Percentiles rank a stretch among this genome's conserved stretches.
These are phyloP conservation scores for Mucor velutinosus DNA, from an alignment of 371 early-diverging fungal genomes.

Conservation along the genomic window DNA sequence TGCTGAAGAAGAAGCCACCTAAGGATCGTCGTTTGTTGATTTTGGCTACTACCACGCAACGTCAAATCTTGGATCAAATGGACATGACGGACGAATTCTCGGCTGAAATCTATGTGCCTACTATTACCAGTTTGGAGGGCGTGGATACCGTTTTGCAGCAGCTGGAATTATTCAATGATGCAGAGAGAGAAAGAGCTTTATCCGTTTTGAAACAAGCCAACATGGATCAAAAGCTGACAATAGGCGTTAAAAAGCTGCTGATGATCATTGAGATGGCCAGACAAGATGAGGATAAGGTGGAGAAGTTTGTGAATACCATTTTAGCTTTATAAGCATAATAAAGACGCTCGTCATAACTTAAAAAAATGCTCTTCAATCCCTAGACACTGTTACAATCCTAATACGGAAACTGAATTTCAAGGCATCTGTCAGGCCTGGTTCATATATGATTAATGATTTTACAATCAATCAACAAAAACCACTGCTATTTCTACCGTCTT, in stretches of 20 bases:
- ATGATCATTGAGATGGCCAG: constrained; percentile 89
- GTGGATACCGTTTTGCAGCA: constrained; percentile 76
- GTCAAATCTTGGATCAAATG: constrained; percentile 84
- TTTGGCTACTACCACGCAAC: constrained; percentile 76
- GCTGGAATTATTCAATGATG: constrained; percentile 63
- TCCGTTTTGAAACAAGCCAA: constrained; percentile 55
- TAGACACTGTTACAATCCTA: too few species aligned
- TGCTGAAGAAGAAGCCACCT: constrained; percentile 92
- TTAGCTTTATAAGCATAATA: constrained; percentile 20
- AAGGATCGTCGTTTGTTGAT: constrained; percentile 84
- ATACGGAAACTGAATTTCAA: too few species aligned
- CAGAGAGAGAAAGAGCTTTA: constrained; percentile 60
- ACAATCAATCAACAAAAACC: too few species aligned
- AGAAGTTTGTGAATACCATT: constrained; percentile 63
- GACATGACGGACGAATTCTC: constrained; percentile 87
- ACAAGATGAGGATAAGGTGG: constrained; percentile 74
- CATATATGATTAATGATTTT: too few species aligned
- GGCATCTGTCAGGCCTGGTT: too few species aligned
- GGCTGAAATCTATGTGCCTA: constrained; percentile 81
- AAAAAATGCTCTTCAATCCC: too few species aligned
- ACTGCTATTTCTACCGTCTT: too few species aligned
- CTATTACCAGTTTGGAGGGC: constrained; percentile 62
- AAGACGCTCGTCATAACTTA: too few species aligned
- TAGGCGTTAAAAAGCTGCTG: constrained; percentile 91
- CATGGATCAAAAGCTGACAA: constrained; percentile 65